Evolutionary conservation across 2,329 filamentous ascomycete species (phyloP), one percentile per base, ranked within the genome.

Genomic region (Helotiales sp.): DNA sequence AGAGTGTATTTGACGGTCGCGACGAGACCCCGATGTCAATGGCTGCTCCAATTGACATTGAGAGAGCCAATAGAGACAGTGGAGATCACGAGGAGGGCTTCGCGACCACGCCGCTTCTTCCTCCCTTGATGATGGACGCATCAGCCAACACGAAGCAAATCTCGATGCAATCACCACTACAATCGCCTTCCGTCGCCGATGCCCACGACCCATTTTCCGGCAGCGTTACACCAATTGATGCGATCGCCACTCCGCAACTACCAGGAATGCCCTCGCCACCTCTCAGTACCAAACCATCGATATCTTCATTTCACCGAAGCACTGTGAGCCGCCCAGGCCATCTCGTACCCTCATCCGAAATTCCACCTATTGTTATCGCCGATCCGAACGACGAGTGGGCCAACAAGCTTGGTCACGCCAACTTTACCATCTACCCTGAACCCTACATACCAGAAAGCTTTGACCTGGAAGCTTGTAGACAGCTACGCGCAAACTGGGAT

Each of bases 341-440:
- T 78, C 61, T 77, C 10, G 81, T 85, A 40, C 83, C 86, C 4
- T 80, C 82, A 45, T 77, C 81, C 3, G 86, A 88, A 28, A 86
- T 91, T 43, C 87, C 89, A 3, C 85, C 87, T 4, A 87, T 93
- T 70, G 81, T 89, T 6, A 87, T 93, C 71, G 83, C 89, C 34
- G 87, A 91, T 64, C 87, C 89, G 6, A 84, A 89, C 59, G 93
- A 97, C 77, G 88, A 90, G 72, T 97, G 95, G 95, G 91, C 92
- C 0, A 87, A 91, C 75, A 89, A 88, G 65, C 87, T 98, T 15
- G 95, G 95, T 30, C 94, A 98, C 77, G 94, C 94, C 71, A 97
- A 98, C 81, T 97, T 96, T 78, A 94, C 87, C 74, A 96, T 98
- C 73, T 82, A 87, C 24, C 94, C 94, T 0, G 87, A 90, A 77